These are phyloP conservation scores for Malus hybrid DNA, from an alignment of 331 rosid species.

Conservation along the genomic window DNA sequence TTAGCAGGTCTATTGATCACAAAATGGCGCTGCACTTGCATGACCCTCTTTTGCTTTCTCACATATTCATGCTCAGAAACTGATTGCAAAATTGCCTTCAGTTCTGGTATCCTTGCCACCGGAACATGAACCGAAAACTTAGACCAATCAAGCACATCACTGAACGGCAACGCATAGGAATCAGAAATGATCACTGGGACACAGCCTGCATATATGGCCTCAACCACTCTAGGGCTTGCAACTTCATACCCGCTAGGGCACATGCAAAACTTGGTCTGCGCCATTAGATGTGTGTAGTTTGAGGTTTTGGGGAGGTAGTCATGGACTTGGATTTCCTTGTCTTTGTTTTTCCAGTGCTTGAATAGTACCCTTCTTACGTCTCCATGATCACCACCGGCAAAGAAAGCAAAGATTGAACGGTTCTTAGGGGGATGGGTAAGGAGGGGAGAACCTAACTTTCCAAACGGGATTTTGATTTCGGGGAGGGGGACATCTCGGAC, in stretches of 20 bases:
- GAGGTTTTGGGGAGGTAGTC: constrained; percentile 36
- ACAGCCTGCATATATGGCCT: constrained; percentile 45
- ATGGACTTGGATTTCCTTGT: constrained; percentile 35
- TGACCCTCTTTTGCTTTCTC: constrained; percentile 32
- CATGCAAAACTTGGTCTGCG: constrained; percentile 41
- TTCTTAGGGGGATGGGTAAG: constrained; percentile 12
- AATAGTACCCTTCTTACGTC: constrained; percentile 24
- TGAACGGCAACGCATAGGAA: constrained; percentile 45
- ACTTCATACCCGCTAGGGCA: constrained; percentile 69
- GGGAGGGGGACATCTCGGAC: constrained; percentile 39
- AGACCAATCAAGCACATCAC: constrained; percentile 56
- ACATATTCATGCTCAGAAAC: constrained; percentile 34
- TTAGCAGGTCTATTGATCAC: constrained; percentile 39
- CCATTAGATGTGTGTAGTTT: constrained; percentile 34
- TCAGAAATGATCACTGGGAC: constrained; percentile 56
- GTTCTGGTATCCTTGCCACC: constrained; percentile 20
- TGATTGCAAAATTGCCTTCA: constrained; percentile 31
- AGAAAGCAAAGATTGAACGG: constrained; percentile 44
- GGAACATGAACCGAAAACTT: constrained; percentile 39
- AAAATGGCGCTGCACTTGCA: constrained; percentile 45
- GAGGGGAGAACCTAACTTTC: constrained; percentile 18
- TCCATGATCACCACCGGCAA: constrained; percentile 55
- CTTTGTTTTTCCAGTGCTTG: constrained; percentile 33
- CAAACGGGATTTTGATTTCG: constrained; percentile 28
- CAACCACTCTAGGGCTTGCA: constrained; percentile 65